These are phyloP conservation scores for Pulicaria dysenterica DNA, from an alignment of 129 eudicot genomes.

Conservation along the genomic window DNA sequence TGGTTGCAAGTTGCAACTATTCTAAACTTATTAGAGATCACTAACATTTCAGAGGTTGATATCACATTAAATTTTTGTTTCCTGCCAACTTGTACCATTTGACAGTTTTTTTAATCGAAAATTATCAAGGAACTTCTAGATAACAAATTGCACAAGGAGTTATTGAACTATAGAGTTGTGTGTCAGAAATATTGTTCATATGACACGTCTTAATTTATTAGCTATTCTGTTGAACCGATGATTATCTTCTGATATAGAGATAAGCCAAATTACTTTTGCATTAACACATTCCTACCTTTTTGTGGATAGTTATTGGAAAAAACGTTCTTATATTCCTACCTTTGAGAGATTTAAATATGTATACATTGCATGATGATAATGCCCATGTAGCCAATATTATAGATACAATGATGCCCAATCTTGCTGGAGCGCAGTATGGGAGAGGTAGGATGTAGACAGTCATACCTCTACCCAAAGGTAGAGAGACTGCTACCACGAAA, in stretches of 20 bases:
- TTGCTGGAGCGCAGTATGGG: no score
- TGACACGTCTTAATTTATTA: neutral
- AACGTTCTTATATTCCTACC: no score
- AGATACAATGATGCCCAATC: no score
- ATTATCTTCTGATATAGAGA: neutral
- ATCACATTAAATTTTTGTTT: constrained; percentile 7
- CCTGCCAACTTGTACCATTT: constrained; percentile 23
- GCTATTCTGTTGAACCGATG: neutral
- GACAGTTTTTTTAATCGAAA: constrained; percentile 12
- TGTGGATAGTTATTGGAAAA: neutral
- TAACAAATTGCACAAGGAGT: constrained; percentile 8
- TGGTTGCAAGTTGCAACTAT: constrained; percentile 6
- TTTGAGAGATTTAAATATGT: no score
- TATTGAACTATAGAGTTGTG: neutral
- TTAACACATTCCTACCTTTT: neutral
- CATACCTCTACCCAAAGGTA: neutral
- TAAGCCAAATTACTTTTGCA: constrained; percentile 2
- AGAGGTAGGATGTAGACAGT: neutral
- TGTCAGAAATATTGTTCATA: neutral
- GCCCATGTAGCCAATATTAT: no score
- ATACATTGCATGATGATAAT: no score
- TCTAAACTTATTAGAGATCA: constrained; percentile 15
- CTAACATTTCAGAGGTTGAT: constrained; percentile 4
- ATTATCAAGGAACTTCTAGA: constrained; percentile 8
- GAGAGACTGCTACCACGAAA: neutral